A percentile compares a stretch with the other conserved stretches of the same genome.
Conservation (phyloP, 2,329 filamentous ascomycete species). For the Nannizzia gypsea region DNA sequence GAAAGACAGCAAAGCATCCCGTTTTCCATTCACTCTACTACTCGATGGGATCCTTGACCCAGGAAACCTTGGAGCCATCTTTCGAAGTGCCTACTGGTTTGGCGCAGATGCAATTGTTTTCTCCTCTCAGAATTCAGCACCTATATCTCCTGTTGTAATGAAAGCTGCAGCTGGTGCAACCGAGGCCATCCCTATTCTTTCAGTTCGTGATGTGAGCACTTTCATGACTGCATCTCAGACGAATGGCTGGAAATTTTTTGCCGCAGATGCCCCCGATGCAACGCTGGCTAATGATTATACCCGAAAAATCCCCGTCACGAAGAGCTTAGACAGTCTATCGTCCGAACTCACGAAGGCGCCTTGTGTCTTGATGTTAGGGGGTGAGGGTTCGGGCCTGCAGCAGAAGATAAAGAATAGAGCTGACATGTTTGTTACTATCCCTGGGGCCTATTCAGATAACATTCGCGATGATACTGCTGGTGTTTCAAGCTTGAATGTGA, state of each 20-base stretch:
- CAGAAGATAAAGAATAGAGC: slow-evolving; percentile 52
- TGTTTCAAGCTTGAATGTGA: slow-evolving; percentile 88
- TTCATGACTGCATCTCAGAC: slow-evolving; percentile 59
- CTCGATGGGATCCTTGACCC: slow-evolving; percentile 55
- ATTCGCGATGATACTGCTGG: slow-evolving; percentile 32
- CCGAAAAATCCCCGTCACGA: slow-evolving; percentile 22
- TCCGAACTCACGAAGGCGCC: slow-evolving; percentile 46
- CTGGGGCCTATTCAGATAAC: slow-evolving; percentile 35
- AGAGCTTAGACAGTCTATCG: slow-evolving; percentile 7
- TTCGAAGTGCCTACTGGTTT: slow-evolving; percentile 82
- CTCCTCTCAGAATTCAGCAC: slow-evolving; percentile 60
- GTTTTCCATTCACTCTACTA: slow-evolving; percentile 33
- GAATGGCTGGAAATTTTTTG: slow-evolving; percentile 73
- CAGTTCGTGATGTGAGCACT: slow-evolving; percentile 51
- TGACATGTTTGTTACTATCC: slow-evolving; percentile 53
- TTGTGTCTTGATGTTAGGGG: slow-evolving; percentile 70
- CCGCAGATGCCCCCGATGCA: slow-evolving; percentile 46
- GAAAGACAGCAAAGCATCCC: slow-evolving; percentile 5
- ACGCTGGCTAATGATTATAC: slow-evolving; percentile 20
- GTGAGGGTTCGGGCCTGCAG: slow-evolving; percentile 65
- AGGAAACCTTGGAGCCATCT: slow-evolving; percentile 79
- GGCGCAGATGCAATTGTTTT: slow-evolving; percentile 74
- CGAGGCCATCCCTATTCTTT: slow-evolving; percentile 65
- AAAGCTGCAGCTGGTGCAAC: slow-evolving; percentile 84
- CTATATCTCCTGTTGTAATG: slow-evolving; percentile 62